A percentile compares a stretch with the other conserved stretches of the same genome.
Evolutionary conservation across 2,329 filamentous ascomycete genomes (phyloP).

Genomic region (Calonectria naviculata): DNA sequence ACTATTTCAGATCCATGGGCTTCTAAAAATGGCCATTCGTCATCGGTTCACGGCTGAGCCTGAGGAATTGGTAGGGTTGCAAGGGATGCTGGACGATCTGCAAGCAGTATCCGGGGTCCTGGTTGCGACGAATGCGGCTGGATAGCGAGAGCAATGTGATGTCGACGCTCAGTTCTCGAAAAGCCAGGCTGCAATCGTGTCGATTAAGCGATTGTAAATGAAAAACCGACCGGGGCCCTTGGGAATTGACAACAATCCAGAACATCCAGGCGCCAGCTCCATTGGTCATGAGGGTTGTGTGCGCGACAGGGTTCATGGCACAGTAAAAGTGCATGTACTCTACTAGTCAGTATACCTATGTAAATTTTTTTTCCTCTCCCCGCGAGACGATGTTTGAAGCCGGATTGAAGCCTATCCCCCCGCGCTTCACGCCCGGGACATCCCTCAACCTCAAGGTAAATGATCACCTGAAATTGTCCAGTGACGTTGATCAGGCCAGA

Average conservation of each 20-base stretch:
- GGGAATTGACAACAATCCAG: not conserved
- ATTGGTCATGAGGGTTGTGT: not conserved
- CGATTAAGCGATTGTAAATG: not conserved
- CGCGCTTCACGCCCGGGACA: not conserved
- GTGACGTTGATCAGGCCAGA: not conserved
- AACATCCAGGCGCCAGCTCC: not conserved
- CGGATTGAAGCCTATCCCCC: not conserved
- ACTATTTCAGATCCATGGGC: not conserved
- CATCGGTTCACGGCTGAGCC: conserved; percentile 32
- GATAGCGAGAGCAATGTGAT: conserved; percentile 23
- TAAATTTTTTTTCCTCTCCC: not conserved
- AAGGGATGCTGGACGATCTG: conserved; percentile 41
- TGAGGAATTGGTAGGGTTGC: conserved; percentile 26
- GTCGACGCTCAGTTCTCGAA: conserved; percentile 19
- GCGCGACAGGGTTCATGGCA: not conserved
- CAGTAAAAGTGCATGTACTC: not conserved
- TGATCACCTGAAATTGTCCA: not conserved
- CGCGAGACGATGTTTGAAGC: not conserved
- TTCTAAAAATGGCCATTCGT: conserved; percentile 32
- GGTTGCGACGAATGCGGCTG: conserved; percentile 37
- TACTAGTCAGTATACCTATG: not conserved
- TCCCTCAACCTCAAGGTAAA: not conserved
- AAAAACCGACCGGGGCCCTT: not conserved
- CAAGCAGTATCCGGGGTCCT: conserved; percentile 39
- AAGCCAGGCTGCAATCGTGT: conserved; percentile 2